Evolutionary conservation across 345 rosid species (phyloP), one percentile per base, ranked within the genome.

Genomic region (Syzygium oleosum): DNA sequence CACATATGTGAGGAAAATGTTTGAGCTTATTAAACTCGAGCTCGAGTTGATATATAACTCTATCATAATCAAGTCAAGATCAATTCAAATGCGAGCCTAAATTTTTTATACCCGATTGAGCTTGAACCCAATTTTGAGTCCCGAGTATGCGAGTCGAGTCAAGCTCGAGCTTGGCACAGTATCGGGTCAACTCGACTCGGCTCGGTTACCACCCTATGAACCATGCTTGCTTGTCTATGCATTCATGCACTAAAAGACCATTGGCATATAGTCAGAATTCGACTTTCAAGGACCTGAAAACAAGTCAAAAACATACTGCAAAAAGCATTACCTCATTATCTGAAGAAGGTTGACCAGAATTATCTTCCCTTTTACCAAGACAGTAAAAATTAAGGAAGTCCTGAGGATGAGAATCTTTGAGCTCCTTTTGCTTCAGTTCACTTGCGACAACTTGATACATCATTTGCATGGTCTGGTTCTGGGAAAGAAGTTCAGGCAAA

Each of bases 351-450:
- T 52, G 41, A 38, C 84, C 54, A 13, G 68, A 53, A 41, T 56
- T 55, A 0, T 88, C 68, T 90, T 97, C 99, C 86, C 95, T 91
- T 16, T 95, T 97, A 87, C 98, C 99, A 86, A 97, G 91, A 88
- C 99, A 97, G 90, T 93, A 97, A 92, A 98, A 98, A 95, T 97
- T 98, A 55, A 98, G 98, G 94, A 95, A 98, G 85, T 98, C 98
- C 83, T 87, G 94, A 78, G 99, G 99, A 91, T 94, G 92, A 46
- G 94, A 88, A 85, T 91, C 94, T 88, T 65, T 73, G 34, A 86
- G 88, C 73, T 92, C 85, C 94, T 77, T 90, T 34, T 92, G 86
- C 90, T 93, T 93, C 87, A 98, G 91, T 86, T 91, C 98, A 84
- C 21, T 46, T 53, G 96, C 96, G 83, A 98, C 87, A 52, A 94